Conservation (phyloP, 139 green algal species). For the Chlorella vulgaris region DNA sequence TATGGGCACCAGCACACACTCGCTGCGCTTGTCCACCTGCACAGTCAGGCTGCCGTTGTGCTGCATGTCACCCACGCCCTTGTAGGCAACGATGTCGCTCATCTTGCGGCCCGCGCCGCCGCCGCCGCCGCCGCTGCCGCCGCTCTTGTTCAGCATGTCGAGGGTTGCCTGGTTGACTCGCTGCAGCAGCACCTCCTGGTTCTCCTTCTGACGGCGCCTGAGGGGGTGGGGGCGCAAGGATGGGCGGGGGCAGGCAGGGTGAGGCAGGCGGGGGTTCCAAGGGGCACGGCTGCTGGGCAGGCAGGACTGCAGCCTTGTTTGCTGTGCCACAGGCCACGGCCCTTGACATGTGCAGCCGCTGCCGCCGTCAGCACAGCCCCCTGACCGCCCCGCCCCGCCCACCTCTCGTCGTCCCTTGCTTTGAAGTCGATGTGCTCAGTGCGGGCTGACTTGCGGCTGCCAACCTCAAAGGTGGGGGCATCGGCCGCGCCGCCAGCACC, state of each 20-base stretch:
- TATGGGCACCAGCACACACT: slow-evolving; percentile 95
- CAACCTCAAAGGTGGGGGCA: slow-evolving; percentile 16
- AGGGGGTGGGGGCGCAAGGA: background rate
- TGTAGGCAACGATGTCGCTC: slow-evolving; percentile 83
- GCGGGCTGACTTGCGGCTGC: slow-evolving; percentile 57
- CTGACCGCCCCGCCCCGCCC: too few relatives aligned
- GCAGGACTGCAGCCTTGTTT: background rate
- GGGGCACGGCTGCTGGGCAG: background rate
- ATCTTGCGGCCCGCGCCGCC: slow-evolving; percentile 44
- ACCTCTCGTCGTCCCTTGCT: slow-evolving; percentile 70
- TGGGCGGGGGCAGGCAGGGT: too few relatives aligned
- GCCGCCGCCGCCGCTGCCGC: background rate
- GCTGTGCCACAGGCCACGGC: background rate
- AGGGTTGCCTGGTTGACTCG: slow-evolving; percentile 89
- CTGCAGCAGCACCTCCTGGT: slow-evolving; percentile 83
- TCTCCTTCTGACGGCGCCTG: slow-evolving; percentile 71
- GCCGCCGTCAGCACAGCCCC: too few relatives aligned
- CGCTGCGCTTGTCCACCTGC: slow-evolving; percentile 76
- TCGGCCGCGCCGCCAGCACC: slow-evolving; percentile 32
- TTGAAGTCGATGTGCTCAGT: slow-evolving; percentile 82
- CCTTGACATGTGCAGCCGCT: too few relatives aligned
- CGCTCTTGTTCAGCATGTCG: slow-evolving; percentile 39
- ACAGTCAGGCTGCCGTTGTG: slow-evolving; percentile 67
- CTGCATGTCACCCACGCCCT: slow-evolving; percentile 72
- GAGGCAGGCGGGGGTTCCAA: background rate